Conservation (phyloP, 495 filamentous ascomycete species). For the Cercophora newfieldiana region DNA sequence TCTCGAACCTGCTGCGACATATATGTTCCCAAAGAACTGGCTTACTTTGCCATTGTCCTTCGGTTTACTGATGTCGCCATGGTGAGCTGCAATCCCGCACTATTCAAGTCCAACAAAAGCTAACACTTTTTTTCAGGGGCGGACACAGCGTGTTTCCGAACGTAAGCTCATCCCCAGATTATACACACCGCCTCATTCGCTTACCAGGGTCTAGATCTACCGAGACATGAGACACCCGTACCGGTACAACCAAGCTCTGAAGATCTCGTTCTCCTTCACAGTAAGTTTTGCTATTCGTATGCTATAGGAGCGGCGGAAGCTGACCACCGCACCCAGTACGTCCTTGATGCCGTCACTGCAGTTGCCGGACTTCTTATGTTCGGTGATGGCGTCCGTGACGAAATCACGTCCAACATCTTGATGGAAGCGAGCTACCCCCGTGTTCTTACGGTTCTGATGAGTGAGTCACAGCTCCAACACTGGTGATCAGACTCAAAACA, state of each 20-base stretch:
- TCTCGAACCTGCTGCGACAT: slow-evolving; percentile 74
- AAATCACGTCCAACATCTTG: slow-evolving; percentile 88
- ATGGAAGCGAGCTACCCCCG: slow-evolving; percentile 70
- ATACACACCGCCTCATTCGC: background rate
- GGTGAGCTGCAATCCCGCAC: slow-evolving; percentile 41
- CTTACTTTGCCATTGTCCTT: slow-evolving; percentile 86
- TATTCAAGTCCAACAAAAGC: background rate
- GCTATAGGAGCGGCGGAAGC: background rate
- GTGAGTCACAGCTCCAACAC: background rate
- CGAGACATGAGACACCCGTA: slow-evolving; percentile 95
- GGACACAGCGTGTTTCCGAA: slow-evolving; percentile 95
- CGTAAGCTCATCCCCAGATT: slow-evolving; percentile 27
- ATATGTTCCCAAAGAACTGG: slow-evolving; percentile 83
- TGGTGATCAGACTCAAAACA: background rate
- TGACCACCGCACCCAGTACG: slow-evolving; percentile 52
- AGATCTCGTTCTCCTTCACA: slow-evolving; percentile 86
- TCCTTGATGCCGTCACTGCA: slow-evolving; percentile 78
- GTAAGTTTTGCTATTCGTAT: slow-evolving; percentile 47
- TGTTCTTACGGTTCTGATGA: slow-evolving; percentile 72
- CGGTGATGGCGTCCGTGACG: slow-evolving; percentile 78
- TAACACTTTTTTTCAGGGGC: slow-evolving; percentile 48
- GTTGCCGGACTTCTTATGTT: slow-evolving; percentile 91
- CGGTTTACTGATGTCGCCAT: slow-evolving; percentile 94
- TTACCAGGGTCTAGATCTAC: slow-evolving; percentile 63
- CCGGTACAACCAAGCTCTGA: slow-evolving; percentile 75